Evolutionary conservation across 139 green algal species (phyloP).

Genomic region (Tetradesmus lagerheimii): DNA sequence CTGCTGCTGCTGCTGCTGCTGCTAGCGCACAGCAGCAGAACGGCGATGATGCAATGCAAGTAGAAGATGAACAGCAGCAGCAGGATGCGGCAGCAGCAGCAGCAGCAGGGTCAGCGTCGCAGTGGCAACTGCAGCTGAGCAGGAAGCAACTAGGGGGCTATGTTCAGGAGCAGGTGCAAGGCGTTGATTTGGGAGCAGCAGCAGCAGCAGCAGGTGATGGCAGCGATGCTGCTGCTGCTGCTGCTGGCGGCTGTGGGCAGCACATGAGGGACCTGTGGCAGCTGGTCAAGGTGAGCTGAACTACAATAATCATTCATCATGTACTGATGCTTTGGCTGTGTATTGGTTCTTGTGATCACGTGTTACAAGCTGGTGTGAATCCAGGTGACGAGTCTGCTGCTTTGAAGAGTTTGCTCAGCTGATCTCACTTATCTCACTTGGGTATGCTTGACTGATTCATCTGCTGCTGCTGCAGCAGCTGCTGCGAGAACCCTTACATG

Average conservation of each 20-base stretch:
- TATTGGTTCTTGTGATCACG: too few species aligned
- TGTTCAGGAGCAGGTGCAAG: conserved; percentile 37
- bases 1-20: conserved; percentile 46
- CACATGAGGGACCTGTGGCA: conserved; percentile 79
- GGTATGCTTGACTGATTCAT: too few species aligned
- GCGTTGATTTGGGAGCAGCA: not conserved
- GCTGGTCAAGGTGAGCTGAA: conserved; percentile 72
- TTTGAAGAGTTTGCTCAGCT: too few species aligned
- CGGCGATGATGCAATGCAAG: not conserved
- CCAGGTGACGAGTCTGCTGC: too few species aligned
- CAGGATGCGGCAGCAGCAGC: not conserved
- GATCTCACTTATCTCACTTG: too few species aligned
- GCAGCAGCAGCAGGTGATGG: not conserved
- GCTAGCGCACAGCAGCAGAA: conserved; percentile 45
- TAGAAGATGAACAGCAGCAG: not conserved
- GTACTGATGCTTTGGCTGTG: too few species aligned
- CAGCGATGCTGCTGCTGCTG: not conserved
- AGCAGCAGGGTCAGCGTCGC: not conserved
- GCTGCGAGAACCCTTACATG: too few species aligned
- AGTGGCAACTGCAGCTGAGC: conserved; percentile 59
- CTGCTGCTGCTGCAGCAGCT: too few species aligned
- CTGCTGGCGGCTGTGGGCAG: conserved; percentile 39
- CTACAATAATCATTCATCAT: too few species aligned
- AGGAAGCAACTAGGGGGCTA: conserved; percentile 22
- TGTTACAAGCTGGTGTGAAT: too few species aligned